Base-by-base conservation (phyloP, 1,139 yeast species). In the Geotrichum reessii region DNA sequence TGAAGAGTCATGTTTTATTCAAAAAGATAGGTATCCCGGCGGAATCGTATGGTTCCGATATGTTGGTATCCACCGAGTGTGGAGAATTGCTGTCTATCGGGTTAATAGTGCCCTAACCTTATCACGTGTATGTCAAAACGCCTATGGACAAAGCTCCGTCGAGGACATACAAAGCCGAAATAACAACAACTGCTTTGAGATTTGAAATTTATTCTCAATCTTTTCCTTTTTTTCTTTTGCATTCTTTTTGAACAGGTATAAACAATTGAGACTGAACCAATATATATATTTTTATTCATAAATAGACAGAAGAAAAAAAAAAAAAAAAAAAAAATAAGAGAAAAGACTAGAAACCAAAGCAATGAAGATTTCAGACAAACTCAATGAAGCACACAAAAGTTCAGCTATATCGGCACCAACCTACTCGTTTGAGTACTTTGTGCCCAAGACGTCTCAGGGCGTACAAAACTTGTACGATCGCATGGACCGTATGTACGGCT, bases 361-460 rank as follows among this genome's bases (percentile, higher is more conserved):
- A 27, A 76, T 77, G 80, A 74, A 71, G 61, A 71, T 76, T 48
- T 71, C 77, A 21, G 69, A 74, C 53, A 76, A 76, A 63, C 70
- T 76, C 52, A 68, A 71, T 56, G 67, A 69, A 60, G 73, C 74
- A 40, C 74, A 70, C 63, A 55, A 57, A 58, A 58, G 61, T 54
- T 67, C 69, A 42, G 61, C 61, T 52, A 17, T n/a, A 17, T 58
- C 66, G 24, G 61, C 69, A 31, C 60, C 63, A 47, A 89, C 97
- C 3, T 93, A 89, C 73, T 92, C 98, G 55, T 93, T 92, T 69
- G 99, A 93, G 77, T 93, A 89, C 76, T 93, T 93, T 72, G 97
- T 93, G n/a, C 99, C 99, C 50, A 93, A 93, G 77, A 93, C 99
- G 0, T 80, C 95, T 24, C 97, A 93, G 73, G 99, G 99, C 71